These are phyloP conservation scores for Chiua virens DNA, from an alignment of 768 basidiomycete genomes.

Conservation along the genomic window DNA sequence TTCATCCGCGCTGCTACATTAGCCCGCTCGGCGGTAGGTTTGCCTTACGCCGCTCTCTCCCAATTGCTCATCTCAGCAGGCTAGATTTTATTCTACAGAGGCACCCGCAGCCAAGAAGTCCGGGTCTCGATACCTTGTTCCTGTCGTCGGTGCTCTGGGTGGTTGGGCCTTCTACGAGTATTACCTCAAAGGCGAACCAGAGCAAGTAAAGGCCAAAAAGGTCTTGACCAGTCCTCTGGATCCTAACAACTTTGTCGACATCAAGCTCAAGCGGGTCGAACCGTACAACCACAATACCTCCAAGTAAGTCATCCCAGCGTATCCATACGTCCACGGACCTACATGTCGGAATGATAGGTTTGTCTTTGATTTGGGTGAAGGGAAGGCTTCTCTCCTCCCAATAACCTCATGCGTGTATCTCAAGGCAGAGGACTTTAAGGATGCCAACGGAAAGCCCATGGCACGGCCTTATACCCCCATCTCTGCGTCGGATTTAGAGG, in stretches of 20 bases:
- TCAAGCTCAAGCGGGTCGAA: constrained; percentile 76
- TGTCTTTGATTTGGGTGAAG: constrained; percentile 76
- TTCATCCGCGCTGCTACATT: constrained; percentile 39
- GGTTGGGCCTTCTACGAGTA: constrained; percentile 51
- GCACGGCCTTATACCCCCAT: constrained; percentile 93
- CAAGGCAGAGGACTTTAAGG: constrained; percentile 68
- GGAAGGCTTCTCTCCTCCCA: constrained; percentile 75
- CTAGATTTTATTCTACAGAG: constrained; percentile 49
- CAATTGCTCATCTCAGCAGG: constrained; percentile 21
- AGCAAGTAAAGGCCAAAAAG: constrained; percentile 39
- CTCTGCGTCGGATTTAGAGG: constrained; percentile 70
- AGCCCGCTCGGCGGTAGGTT: constrained; percentile 43
- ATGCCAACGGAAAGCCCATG: constrained; percentile 83
- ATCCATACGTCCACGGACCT: not conserved
- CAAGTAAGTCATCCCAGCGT: constrained; percentile 44
- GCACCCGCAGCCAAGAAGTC: constrained; percentile 45
- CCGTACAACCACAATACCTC: constrained; percentile 96
- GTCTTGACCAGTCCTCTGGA: constrained; percentile 67
- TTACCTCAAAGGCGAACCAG: constrained; percentile 33
- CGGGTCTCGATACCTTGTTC: constrained; percentile 44
- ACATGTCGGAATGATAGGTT: constrained; percentile 46
- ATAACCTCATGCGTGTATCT: constrained; percentile 79
- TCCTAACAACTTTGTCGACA: constrained; percentile 71
- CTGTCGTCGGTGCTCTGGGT: constrained; percentile 38
- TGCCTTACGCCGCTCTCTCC: not conserved